Evolutionary conservation across 1,139 yeast genomes (phyloP), one percentile per base, ranked within the genome.

Genomic region (Meyerozyma smithsonii): DNA sequence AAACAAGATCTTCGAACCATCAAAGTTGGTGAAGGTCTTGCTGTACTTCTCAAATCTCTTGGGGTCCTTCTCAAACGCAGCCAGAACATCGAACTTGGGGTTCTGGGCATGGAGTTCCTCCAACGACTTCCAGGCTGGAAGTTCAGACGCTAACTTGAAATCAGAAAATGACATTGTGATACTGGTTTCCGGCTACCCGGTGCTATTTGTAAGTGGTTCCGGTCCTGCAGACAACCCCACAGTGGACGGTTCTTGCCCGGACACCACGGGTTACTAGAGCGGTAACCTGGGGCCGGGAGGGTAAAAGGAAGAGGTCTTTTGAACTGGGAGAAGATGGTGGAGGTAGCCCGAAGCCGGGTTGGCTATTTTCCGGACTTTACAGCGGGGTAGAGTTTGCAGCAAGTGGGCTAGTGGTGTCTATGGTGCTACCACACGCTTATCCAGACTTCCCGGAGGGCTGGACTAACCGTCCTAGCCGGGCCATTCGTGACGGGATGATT

Each of bases 1-100:
- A 61, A 90, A 92, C 56, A 92, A 72, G 56, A 92, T 85, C 69
- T 89, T 74, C 39, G 95, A 84, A 36, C 84, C 90, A 58, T 90
- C 97, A 62, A 61, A 85, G 72, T 89, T 90, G 55, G 72, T 69
- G 64, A 89, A 88, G 42, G 86, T 81, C 61, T 79, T 79, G 50
- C 95, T 77, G 57, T 72, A 81, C 65, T 87, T 88, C 47, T 69
- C 73, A 61, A 82, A 88, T 62, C 98, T 80, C 46, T 75, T 57
- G 14, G 86, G 66, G 63, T 92, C 96, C 50, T 76, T 67, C 40
- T 73, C 64, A 64, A 92, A 92, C 53, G 85, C 94, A 37, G 82
- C 84, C 61, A 77, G 78, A 46, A 90, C 89, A 49, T 82, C 75
- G 63, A 88, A 75, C 39, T 69, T 55, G 63, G 84, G 80, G 49